These are phyloP conservation scores for Carnegiea gigantea DNA, from an alignment of 179 eudicot genomes.

Conservation along the genomic window DNA sequence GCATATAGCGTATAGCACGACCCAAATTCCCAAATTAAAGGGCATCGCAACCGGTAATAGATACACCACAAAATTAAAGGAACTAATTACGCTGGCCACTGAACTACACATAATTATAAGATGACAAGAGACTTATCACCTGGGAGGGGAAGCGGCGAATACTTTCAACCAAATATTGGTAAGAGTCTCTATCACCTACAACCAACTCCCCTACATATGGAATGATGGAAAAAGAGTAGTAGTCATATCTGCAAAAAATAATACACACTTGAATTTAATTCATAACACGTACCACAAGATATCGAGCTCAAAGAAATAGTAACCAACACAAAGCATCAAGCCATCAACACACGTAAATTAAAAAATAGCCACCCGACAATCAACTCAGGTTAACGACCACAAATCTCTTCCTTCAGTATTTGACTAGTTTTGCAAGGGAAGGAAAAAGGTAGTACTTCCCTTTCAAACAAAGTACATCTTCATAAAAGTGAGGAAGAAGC, in stretches of 20 bases:
- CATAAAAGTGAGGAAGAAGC: background rate
- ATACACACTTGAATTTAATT: background rate
- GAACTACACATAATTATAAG: background rate
- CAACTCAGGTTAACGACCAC: background rate
- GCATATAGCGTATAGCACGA: background rate
- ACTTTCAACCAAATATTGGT: constrained; percentile 92
- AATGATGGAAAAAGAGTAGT: constrained; percentile 79
- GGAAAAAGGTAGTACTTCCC: background rate
- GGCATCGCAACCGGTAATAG: background rate
- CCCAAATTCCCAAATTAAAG: background rate
- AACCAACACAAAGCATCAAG: background rate
- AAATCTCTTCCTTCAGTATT: background rate
- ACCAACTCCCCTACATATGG: constrained; percentile 79
- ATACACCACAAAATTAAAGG: background rate
- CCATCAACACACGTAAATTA: background rate
- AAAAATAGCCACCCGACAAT: background rate
- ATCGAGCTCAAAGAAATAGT: background rate
- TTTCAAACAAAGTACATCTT: background rate
- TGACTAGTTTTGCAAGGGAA: background rate
- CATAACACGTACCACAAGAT: background rate
- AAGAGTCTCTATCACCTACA: constrained; percentile 85
- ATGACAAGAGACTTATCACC: constrained; percentile 40
- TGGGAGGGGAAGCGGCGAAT: constrained; percentile 84
- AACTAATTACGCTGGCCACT: background rate
- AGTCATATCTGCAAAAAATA: constrained; percentile 69